These are phyloP conservation scores for Encephalitozoon hellem DNA, from an alignment of 371 early-diverging fungal species.

Conservation along the genomic window DNA sequence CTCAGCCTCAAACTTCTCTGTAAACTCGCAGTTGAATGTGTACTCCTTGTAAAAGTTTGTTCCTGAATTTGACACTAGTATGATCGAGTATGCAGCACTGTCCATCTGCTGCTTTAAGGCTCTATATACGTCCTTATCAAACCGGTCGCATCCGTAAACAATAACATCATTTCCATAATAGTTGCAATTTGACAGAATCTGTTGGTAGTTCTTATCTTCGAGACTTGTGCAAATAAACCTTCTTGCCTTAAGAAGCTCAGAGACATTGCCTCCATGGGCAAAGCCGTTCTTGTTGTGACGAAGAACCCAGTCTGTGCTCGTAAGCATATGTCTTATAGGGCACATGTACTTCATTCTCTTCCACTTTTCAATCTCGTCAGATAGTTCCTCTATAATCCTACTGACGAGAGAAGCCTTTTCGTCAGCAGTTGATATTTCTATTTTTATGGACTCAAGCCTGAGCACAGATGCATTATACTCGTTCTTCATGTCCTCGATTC, in stretches of 20 bases:
- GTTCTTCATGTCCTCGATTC: neutral
- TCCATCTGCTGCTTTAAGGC: conserved; percentile 16
- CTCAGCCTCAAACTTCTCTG: neutral
- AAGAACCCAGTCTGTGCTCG: neutral
- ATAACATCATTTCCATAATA: conserved; percentile 13
- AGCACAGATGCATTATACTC: neutral
- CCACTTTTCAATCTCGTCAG: conserved; percentile 19
- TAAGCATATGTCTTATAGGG: neutral
- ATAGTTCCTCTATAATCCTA: neutral
- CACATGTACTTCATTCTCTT: neutral
- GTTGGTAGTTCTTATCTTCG: neutral
- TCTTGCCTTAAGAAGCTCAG: neutral
- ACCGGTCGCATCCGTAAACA: conserved; percentile 11
- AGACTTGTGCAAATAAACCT: neutral
- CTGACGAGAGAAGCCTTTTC: neutral
- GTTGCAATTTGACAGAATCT: neutral
- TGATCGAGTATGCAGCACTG: neutral
- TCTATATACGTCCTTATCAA: conserved; percentile 13
- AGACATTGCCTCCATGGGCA: neutral
- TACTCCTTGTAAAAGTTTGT: neutral
- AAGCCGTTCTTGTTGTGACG: neutral
- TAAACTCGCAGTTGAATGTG: neutral
- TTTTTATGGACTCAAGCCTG: neutral
- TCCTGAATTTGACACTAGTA: neutral
- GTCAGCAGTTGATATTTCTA: neutral